Conservation (phyloP, 2,329 filamentous ascomycete species). For the Seiridium unicorne region DNA sequence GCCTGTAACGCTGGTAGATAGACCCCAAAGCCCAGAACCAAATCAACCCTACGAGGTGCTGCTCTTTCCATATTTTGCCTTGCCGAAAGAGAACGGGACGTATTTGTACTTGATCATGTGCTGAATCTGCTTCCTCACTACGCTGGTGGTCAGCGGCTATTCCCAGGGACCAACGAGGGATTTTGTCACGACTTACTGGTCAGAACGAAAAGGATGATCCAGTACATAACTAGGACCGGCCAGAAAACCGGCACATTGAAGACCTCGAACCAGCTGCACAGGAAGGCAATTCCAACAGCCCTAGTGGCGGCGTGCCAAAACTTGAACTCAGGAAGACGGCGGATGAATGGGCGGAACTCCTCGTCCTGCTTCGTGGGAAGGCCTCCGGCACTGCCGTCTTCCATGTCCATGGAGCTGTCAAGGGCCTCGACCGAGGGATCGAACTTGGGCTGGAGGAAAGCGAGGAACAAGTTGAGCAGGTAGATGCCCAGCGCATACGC, state of each 20-base stretch:
- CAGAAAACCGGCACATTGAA: slow-evolving; percentile 99
- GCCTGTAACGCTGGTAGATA: not conserved
- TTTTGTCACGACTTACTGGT: slow-evolving; percentile 71
- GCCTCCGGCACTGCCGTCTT: slow-evolving; percentile 79
- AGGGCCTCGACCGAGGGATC: slow-evolving; percentile 89
- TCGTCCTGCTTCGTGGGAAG: slow-evolving; percentile 95
- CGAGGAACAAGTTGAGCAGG: slow-evolving; percentile 97
- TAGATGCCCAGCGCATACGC: slow-evolving; percentile 98
- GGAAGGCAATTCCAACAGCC: slow-evolving; percentile 77
- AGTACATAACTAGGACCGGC: slow-evolving; percentile 97
- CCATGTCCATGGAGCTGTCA: slow-evolving; percentile 96
- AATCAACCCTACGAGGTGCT: slow-evolving; percentile 37
- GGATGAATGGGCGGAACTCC: slow-evolving; percentile 96
- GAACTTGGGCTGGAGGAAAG: slow-evolving; percentile 97
- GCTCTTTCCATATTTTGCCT: slow-evolving; percentile 74
- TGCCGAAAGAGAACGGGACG: slow-evolving; percentile 89
- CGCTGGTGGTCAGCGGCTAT: not conserved
- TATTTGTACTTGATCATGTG: slow-evolving; percentile 99
- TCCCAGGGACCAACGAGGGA: not conserved
- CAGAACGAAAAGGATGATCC: slow-evolving; percentile 92
- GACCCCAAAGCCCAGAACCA: not conserved
- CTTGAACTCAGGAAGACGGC: slow-evolving; percentile 96
- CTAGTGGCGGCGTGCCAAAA: slow-evolving; percentile 98
- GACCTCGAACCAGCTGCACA: slow-evolving; percentile 88
- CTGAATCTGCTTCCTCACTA: slow-evolving; percentile 98